A percentile compares a stretch with the other conserved stretches of the same genome.
These are phyloP conservation scores for Tetrapisispora nanseiensis DNA, from an alignment of 805 yeast species.

Conservation along the genomic window DNA sequence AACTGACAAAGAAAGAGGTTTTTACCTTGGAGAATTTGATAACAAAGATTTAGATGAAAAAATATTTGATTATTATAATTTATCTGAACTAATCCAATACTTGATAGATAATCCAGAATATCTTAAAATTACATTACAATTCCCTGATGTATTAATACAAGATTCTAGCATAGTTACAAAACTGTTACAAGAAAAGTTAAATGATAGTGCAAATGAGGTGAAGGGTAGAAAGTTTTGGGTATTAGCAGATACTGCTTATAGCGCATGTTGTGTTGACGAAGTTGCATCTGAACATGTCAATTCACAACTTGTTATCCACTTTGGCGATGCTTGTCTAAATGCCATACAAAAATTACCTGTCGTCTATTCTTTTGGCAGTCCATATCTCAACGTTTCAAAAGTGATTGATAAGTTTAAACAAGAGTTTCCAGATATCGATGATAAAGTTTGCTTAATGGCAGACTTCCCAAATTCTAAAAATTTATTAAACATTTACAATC, in stretches of 20 bases:
- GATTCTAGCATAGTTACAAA: slow-evolving; percentile 70
- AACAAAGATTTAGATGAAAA: slow-evolving; percentile 24
- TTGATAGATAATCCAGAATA: slow-evolving; percentile 32
- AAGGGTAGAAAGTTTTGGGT: slow-evolving; percentile 52
- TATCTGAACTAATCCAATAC: slow-evolving; percentile 37
- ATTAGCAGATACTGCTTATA: slow-evolving; percentile 90
- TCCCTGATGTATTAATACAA: slow-evolving; percentile 71
- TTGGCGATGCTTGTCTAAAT: slow-evolving; percentile 90
- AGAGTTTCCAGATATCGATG: slow-evolving; percentile 32
- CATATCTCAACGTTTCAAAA: slow-evolving; percentile 38
- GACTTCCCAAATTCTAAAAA: slow-evolving; percentile 56
- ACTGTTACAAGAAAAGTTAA: slow-evolving; percentile 36
- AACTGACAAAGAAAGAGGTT: slow-evolving; percentile 18
- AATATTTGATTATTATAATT: slow-evolving; percentile 44
- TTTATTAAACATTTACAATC: slow-evolving; percentile 33
- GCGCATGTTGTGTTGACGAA: slow-evolving; percentile 92
- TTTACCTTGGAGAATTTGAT: slow-evolving; percentile 22
- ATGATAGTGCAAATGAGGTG: neutral
- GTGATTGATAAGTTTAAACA: slow-evolving; percentile 34
- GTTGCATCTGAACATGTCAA: slow-evolving; percentile 90
- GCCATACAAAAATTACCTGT: slow-evolving; percentile 66
- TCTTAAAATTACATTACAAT: slow-evolving; percentile 67
- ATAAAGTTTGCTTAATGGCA: slow-evolving; percentile 56
- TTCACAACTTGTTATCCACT: slow-evolving; percentile 80
- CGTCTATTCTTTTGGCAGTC: slow-evolving; percentile 69